Evolutionary conservation across 306 rosid species (phyloP).

Genomic region (Vigna unguiculata): DNA sequence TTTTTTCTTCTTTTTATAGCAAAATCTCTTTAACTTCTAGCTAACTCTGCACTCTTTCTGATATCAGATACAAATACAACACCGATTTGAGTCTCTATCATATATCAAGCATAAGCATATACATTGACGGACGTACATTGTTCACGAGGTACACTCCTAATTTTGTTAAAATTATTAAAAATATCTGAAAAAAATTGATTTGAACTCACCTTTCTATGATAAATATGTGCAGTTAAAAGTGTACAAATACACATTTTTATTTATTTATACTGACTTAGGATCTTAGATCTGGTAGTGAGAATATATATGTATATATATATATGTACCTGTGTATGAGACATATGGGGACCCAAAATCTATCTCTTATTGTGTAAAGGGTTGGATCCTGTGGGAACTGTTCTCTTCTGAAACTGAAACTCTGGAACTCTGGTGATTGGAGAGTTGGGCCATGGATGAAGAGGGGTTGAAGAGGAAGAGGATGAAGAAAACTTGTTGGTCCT

Average conservation of each 20-base stretch:
- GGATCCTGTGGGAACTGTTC: conserved; percentile 87
- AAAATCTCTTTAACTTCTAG: conserved; percentile 40
- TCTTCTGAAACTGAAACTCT: conserved; percentile 60
- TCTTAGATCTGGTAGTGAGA: too few relatives aligned
- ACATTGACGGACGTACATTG: too few relatives aligned
- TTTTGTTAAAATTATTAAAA: too few relatives aligned
- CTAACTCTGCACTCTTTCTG: conserved; percentile 28
- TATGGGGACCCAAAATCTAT: conserved; percentile 36
- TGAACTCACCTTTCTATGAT: too few relatives aligned
- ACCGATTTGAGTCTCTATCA: conserved; percentile 16
- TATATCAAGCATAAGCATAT: too few relatives aligned
- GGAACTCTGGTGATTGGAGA: conserved; percentile 36
- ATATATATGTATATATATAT: background rate
- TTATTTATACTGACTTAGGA: too few relatives aligned
- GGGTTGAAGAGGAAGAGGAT: conserved; percentile 43
- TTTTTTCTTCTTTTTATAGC: conserved; percentile 50
- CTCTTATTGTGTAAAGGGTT: conserved; percentile 89
- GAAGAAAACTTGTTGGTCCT: conserved; percentile 47
- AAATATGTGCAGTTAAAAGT: too few relatives aligned
- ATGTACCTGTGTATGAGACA: background rate
- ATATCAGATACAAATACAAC: conserved; percentile 33
- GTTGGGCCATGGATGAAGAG: conserved; percentile 38
- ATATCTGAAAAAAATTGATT: too few relatives aligned
- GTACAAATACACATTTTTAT: too few relatives aligned
- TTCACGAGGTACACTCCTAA: too few relatives aligned